phyloP scores from a whole-genome alignment of 192 early-diverging fungal species.

The Rhizoclosmatium sp. region DNA sequence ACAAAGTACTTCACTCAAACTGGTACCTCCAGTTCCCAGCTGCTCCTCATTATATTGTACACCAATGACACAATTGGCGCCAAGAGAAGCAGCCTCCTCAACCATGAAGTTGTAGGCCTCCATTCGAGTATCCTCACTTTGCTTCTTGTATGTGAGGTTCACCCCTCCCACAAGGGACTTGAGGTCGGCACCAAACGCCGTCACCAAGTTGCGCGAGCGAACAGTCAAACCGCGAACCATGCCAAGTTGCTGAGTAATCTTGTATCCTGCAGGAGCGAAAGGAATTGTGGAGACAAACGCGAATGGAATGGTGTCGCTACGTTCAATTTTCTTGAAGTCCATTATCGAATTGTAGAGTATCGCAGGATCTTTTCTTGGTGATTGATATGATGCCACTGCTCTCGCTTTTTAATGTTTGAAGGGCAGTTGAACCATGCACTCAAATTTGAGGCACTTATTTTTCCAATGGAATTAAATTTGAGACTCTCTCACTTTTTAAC shows the following conservation, averaged over 20 bases:
- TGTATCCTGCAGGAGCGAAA: not conserved
- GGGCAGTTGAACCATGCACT: no score
- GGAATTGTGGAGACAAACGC: conserved; percentile 8
- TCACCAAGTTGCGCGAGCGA: conserved; percentile 2
- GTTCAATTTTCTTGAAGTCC: not conserved
- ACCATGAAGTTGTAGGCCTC: not conserved
- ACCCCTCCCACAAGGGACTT: not conserved
- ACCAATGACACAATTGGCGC: not conserved
- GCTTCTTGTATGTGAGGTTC: not conserved
- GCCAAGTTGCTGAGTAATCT: not conserved
- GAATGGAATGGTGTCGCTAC: not conserved
- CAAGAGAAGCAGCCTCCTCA: not conserved
- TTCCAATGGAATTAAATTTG: no score
- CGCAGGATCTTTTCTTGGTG: no score
- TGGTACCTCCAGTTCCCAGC: not conserved
- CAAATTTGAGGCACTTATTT: no score
- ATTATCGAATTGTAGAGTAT: not conserved
- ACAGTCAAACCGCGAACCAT: not conserved
- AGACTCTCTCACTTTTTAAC: no score
- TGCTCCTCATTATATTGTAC: not conserved
- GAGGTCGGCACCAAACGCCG: not conserved
- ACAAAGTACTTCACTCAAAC: not conserved
- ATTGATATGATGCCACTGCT: no score
- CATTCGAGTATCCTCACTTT: not conserved
- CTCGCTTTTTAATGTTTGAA: no score